A percentile compares a stretch with the other conserved stretches of the same genome.
These are phyloP conservation scores for Pseudonectria foliicola DNA, from an alignment of 2,329 filamentous ascomycete species.

Conservation along the genomic window DNA sequence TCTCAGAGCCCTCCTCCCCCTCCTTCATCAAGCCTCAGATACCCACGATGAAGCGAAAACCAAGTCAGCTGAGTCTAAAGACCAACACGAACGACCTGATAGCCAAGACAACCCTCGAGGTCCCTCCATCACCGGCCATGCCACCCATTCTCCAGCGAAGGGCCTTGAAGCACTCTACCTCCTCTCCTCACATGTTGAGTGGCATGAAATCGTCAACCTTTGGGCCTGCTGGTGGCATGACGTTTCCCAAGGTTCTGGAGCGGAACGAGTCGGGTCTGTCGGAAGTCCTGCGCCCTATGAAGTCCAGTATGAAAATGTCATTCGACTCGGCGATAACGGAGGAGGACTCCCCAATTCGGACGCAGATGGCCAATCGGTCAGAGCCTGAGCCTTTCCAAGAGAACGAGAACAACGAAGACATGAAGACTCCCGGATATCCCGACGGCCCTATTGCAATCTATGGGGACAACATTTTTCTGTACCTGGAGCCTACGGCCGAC, in stretches of 20 bases:
- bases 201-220: conserved; percentile 52
- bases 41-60: conserved; percentile 63
- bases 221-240: conserved; percentile 56
- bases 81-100: conserved; percentile 56
- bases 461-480: conserved; percentile 68
- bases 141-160: conserved; percentile 55
- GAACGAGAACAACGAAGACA: conserved; percentile 67
- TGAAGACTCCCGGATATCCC: conserved; percentile 76
- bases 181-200: conserved; percentile 59
- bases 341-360: conserved; percentile 51
- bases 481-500: conserved; percentile 70
- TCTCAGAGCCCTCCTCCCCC: conserved; percentile 63
- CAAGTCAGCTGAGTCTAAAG: conserved; percentile 71
- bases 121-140: conserved; percentile 49
- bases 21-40: conserved; percentile 76
- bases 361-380: conserved; percentile 54
- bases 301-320: conserved; percentile 28
- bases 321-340: conserved; percentile 43
- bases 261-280: conserved; percentile 55
- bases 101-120: conserved; percentile 40
- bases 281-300: conserved; percentile 47
- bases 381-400: conserved; percentile 53
- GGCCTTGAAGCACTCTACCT: conserved; percentile 60
- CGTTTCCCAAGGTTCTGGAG: conserved; percentile 53
- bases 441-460: conserved; percentile 79